These are phyloP conservation scores for Aristolochia fimbriata DNA, from an alignment of 164 flowering plant genomes.

Conservation along the genomic window DNA sequence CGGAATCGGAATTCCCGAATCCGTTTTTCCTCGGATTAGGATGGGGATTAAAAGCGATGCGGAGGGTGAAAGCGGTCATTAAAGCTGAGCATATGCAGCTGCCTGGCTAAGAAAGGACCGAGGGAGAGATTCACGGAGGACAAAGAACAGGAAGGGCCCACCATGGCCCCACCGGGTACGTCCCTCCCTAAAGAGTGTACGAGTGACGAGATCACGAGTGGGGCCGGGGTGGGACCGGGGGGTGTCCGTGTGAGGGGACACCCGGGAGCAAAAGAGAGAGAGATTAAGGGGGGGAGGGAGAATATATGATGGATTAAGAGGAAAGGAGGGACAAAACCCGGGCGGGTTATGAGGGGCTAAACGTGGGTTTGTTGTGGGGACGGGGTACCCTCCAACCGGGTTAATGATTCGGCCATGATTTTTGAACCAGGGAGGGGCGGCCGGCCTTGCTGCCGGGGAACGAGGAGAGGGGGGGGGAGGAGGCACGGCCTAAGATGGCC, in stretches of 20 bases:
- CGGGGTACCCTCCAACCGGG: background rate
- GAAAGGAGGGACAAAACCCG: background rate
- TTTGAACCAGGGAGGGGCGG: too few species aligned
- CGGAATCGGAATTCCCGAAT: background rate
- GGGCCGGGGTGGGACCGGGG: too few species aligned
- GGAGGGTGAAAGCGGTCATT: background rate
- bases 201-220: background rate
- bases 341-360: background rate
- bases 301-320: too few species aligned
- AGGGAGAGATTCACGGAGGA: background rate
- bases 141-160: background rate
- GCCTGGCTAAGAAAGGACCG: background rate
- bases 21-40: too few species aligned
- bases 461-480: too few species aligned
- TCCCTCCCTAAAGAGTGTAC: background rate
- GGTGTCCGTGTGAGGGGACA: background rate
- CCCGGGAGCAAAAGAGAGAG: background rate
- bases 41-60: background rate
- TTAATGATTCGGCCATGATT: conserved; percentile 8
- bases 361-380: background rate
- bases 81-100: background rate
- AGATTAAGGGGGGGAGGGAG: too few species aligned
- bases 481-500: background rate
- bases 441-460: too few species aligned
- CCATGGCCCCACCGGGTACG: background rate